A percentile compares a stretch with the other conserved stretches of the same genome.
phyloP scores from a whole-genome alignment of 192 early-diverging fungal species.

The Coemansia sp. region DNA sequence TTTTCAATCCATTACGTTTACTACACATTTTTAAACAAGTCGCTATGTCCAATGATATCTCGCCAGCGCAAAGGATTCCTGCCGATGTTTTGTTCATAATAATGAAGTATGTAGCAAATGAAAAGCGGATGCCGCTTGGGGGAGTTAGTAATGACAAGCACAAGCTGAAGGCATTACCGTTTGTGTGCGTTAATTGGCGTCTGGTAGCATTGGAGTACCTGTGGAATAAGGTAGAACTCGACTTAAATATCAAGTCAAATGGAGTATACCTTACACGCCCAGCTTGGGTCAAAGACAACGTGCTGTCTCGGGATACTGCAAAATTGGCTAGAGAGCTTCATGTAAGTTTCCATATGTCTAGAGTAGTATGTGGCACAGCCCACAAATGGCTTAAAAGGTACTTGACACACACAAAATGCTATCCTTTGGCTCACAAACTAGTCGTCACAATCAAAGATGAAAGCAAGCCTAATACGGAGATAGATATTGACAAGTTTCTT shows the following conservation, averaged over 20 bases:
- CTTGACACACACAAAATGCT: neutral
- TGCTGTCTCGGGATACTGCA: neutral
- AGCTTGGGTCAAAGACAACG: neutral
- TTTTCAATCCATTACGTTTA: neutral
- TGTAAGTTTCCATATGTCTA: neutral
- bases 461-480: neutral
- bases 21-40: neutral
- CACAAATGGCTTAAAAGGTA: neutral
- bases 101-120: neutral
- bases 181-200: neutral
- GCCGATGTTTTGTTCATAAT: neutral
- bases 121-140: neutral
- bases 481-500: neutral
- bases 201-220: neutral
- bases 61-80: neutral
- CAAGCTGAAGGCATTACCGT: neutral
- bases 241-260: neutral
- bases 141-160: neutral
- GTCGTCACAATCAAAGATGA: neutral
- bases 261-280: neutral
- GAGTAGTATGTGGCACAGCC: neutral
- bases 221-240: neutral
- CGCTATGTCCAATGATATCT: neutral
- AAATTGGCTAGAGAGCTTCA: neutral
- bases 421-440: neutral